These are phyloP conservation scores for Astrothelium subdiscretum DNA, from an alignment of 495 filamentous ascomycete genomes.

Conservation along the genomic window DNA sequence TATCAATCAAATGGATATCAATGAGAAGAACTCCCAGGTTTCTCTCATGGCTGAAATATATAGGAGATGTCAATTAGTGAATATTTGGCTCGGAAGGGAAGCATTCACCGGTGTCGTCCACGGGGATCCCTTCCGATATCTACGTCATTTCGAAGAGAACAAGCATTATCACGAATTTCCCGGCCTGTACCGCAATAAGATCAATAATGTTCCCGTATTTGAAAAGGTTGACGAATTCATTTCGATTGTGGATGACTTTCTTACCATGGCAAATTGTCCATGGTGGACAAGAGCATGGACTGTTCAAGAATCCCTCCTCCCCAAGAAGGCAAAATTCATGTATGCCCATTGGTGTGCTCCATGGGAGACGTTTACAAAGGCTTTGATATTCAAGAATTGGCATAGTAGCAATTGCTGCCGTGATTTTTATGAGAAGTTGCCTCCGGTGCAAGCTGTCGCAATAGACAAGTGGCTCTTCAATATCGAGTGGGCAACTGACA, in stretches of 20 bases:
- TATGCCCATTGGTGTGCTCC: neutral
- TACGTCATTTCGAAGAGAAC: too few relatives aligned
- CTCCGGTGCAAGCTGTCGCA: too few relatives aligned
- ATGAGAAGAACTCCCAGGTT: slow-evolving; percentile 7
- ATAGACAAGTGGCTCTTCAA: too few relatives aligned
- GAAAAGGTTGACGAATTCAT: neutral
- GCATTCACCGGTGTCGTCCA: too few relatives aligned
- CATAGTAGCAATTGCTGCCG: too few relatives aligned
- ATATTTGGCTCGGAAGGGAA: neutral
- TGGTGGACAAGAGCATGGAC: neutral
- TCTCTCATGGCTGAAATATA: slow-evolving; percentile 5
- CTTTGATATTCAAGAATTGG: too few relatives aligned
- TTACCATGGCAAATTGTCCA: neutral
- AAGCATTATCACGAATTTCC: neutral
- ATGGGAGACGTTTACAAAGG: too few relatives aligned
- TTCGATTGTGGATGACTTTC: neutral
- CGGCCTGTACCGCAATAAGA: too few relatives aligned
- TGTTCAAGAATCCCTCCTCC: neutral
- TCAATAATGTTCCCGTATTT: too few relatives aligned
- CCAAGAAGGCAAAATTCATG: neutral
- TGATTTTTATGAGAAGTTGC: too few relatives aligned
- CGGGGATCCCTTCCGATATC: too few relatives aligned
- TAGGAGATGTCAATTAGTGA: neutral
- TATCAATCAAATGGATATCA: slow-evolving; percentile 9
- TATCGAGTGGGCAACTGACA: too few relatives aligned